phyloP scores from a whole-genome alignment of 169 alveolate genomes.

The Miamiensis avidus region DNA sequence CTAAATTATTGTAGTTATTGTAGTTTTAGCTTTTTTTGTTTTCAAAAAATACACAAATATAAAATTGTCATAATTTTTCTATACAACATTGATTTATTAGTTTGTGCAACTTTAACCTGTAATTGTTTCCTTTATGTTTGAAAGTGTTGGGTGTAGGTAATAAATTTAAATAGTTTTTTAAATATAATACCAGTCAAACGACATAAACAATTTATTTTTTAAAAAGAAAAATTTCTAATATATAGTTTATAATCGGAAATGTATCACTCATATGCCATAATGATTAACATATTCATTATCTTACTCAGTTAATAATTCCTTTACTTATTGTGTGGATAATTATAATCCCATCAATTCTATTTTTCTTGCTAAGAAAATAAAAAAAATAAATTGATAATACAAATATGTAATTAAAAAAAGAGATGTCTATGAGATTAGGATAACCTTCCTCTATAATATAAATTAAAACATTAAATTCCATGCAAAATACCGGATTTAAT shows the following conservation, averaged over 20 bases:
- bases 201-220: background rate
- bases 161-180: background rate
- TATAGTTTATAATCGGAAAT: background rate
- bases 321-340: background rate
- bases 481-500: too few species aligned
- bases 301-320: constrained; percentile 1
- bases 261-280: background rate
- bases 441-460: too few species aligned
- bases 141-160: background rate
- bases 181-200: background rate
- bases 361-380: background rate
- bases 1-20: too few species aligned
- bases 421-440: too few species aligned
- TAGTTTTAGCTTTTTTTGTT: too few species aligned
- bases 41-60: background rate
- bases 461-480: too few species aligned
- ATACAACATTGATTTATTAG: background rate
- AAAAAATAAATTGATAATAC: background rate
- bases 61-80: background rate
- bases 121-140: constrained; percentile 1
- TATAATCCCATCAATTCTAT: background rate
- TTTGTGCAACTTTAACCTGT: background rate
- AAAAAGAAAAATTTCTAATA: background rate
- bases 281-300: background rate
- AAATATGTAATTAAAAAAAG: too few species aligned